Percentiles rank a stretch among this genome's conserved stretches.
These are phyloP conservation scores for Fusarium xylarioides DNA, from an alignment of 2,329 filamentous ascomycete genomes.

Conservation along the genomic window DNA sequence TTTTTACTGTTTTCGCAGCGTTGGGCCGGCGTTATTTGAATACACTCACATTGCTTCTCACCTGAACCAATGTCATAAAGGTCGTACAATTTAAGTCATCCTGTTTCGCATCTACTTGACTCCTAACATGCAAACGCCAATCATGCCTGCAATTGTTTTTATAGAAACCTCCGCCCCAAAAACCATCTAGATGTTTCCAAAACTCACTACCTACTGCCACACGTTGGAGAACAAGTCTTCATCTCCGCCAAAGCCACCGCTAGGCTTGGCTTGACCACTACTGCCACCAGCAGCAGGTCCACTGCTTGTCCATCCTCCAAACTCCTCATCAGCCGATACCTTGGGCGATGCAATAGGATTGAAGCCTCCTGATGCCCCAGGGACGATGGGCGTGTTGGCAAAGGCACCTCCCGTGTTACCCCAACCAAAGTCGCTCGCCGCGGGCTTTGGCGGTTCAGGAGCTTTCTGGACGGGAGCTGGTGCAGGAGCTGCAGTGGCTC, in stretches of 20 bases:
- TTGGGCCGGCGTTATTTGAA: slow-evolving; percentile 35
- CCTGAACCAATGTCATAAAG: neutral
- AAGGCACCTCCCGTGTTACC: slow-evolving; percentile 58
- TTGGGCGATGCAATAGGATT: slow-evolving; percentile 63
- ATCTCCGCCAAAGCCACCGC: slow-evolving; percentile 69
- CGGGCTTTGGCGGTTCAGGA: slow-evolving; percentile 56
- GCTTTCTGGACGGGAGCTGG: slow-evolving; percentile 68
- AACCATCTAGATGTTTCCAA: slow-evolving; percentile 24
- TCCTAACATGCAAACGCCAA: slow-evolving; percentile 48
- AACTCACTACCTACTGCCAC: slow-evolving; percentile 72
- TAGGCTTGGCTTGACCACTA: slow-evolving; percentile 58
- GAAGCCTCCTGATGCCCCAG: slow-evolving; percentile 72
- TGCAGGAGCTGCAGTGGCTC: slow-evolving; percentile 63
- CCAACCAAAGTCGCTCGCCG: slow-evolving; percentile 71
- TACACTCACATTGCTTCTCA: slow-evolving; percentile 28
- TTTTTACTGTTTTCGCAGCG: slow-evolving; percentile 28
- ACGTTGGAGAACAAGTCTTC: slow-evolving; percentile 97
- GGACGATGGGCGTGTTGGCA: slow-evolving; percentile 68
- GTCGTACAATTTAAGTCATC: slow-evolving; percentile 25
- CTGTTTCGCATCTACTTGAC: slow-evolving; percentile 46
- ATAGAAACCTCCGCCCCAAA: slow-evolving; percentile 25
- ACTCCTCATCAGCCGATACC: slow-evolving; percentile 90
- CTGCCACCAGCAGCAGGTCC: slow-evolving; percentile 53
- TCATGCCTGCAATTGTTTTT: slow-evolving; percentile 45
- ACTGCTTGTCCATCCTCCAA: slow-evolving; percentile 92